Percentiles rank a stretch among this genome's conserved stretches.
Conservation (phyloP, 2,329 filamentous ascomycete species). For the Cadophora gregata region DNA sequence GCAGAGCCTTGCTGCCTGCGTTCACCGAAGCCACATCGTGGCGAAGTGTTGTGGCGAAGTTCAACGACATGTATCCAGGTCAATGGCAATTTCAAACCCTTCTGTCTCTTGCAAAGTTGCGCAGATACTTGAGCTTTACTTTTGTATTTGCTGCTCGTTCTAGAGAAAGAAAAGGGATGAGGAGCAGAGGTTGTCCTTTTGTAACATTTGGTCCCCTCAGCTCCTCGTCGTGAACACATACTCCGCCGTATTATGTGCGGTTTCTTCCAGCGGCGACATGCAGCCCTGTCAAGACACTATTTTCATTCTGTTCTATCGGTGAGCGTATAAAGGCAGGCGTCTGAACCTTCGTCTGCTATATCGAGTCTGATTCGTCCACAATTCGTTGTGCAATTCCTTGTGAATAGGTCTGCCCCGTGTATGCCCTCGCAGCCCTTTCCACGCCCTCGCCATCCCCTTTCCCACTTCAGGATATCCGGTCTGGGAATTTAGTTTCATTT, state of each 20-base stretch:
- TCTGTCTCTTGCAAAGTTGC: neutral
- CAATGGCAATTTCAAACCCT: neutral
- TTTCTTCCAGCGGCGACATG: neutral
- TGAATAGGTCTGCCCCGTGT: neutral
- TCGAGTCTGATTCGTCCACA: neutral
- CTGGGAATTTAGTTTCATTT: neutral
- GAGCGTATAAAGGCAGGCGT: neutral
- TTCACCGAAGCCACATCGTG: slow-evolving; percentile 15
- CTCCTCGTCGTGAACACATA: neutral
- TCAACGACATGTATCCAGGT: neutral
- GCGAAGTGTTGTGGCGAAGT: slow-evolving; percentile 1
- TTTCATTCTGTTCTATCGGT: neutral
- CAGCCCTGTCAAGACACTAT: neutral
- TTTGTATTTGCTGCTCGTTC: neutral
- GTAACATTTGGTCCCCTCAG: neutral
- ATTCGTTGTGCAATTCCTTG: neutral
- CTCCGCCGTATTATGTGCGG: slow-evolving; percentile 5
- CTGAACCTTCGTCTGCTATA: neutral
- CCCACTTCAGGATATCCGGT: neutral
- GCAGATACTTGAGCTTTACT: neutral
- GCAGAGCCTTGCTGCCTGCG: slow-evolving; percentile 9
- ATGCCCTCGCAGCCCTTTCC: neutral
- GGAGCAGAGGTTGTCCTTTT: neutral
- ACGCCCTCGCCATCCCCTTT: slow-evolving; percentile 4
- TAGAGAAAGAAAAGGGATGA: neutral